phyloP scores from a whole-genome alignment of 2,329 filamentous ascomycete genomes.

The Elsinoe batatas region DNA sequence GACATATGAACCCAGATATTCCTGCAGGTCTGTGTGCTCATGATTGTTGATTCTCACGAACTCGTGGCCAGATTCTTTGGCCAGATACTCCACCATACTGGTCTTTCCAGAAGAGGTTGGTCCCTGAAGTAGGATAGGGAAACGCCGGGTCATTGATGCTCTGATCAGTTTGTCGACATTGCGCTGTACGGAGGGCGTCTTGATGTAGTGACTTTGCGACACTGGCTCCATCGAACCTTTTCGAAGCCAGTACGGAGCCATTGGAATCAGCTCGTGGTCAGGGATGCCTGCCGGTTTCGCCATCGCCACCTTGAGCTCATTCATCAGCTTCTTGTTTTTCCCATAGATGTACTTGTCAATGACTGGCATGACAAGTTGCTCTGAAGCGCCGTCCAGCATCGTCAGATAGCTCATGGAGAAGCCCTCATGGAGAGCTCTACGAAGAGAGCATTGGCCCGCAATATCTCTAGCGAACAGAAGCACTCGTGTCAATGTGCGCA shows the following conservation, averaged over 20 bases:
- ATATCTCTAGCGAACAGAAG: conserved; percentile 82
- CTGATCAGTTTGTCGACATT: conserved; percentile 92
- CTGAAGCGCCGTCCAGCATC: conserved; percentile 71
- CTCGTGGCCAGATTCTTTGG: conserved; percentile 91
- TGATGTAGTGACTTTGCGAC: conserved; percentile 82
- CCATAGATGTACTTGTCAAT: conserved; percentile 73
- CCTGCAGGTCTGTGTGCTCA: conserved; percentile 95
- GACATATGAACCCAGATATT: conserved; percentile 91
- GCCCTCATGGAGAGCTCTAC: conserved; percentile 82
- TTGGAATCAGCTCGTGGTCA: conserved; percentile 54
- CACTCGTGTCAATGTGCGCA: conserved; percentile 84
- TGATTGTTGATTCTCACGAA: conserved; percentile 99
- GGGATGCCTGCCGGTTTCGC: conserved; percentile 66
- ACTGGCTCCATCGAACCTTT: conserved; percentile 59
- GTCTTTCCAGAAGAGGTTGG: conserved; percentile 97
- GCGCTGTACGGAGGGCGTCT: conserved; percentile 87
- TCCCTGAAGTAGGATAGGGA: conserved; percentile 90
- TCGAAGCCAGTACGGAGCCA: conserved; percentile 56
- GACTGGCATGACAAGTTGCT: conserved; percentile 65
- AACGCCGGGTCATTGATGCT: conserved; percentile 81
- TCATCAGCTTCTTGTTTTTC: conserved; percentile 56
- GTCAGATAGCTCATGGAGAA: conserved; percentile 98
- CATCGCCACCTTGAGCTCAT: conserved; percentile 68
- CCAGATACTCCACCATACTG: conserved; percentile 97
- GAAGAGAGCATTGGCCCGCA: conserved; percentile 70